Base-by-base conservation (phyloP, 2,329 filamentous ascomycete genomes). In the Tolypocladium amazonense region DNA sequence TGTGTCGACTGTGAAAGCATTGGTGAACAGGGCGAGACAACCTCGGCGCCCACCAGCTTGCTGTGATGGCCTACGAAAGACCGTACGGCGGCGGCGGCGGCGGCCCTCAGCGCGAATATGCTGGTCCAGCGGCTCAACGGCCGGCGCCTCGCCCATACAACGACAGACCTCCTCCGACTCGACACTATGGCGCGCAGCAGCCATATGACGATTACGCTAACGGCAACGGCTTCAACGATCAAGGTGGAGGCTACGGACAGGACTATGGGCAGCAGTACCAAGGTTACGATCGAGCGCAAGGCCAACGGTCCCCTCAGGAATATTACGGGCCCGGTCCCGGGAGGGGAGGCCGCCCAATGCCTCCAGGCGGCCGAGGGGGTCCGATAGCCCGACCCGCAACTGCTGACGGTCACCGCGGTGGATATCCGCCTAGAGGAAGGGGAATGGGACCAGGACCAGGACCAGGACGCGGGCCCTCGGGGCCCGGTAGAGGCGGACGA, bases 41-140 rank as follows among this genome's bases (percentile, higher is more conserved):
- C 50, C 18, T 43, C 25, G 57, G 18, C 57, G 38, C 50, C 4
- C 23, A 55, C 14, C 38, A 20, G 27, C 45, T 20, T 30, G 35
- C 58, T 4, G 38, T 38, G 20, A 84, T 84, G 81, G 78, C 80
- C 54, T 82, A 82, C 67, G 77, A 81, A 62, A 76, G 73, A 62
- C 76, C 73, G 62, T 81, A 79, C 57, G 63, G 64, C 27, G 65
- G 60, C 14, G 65, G 60, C 14, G 65, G 60, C 14, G 62, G 65
- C 61, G 73, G 73, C 60, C 73, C 66, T 53, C 76, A 80, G 66
- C 77, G 77, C 60, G 75, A 76, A n/a, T 81, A 82, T 66, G 75
- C 73, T 62, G 79, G 78, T 43, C 75, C 73, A 38, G 77, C 75
- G 57, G 73, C 74, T 53, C 76, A 75, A 59, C 71, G 76, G 58